Evolutionary conservation across 345 rosid genomes (phyloP).

Genomic region (Pistacia vera): DNA sequence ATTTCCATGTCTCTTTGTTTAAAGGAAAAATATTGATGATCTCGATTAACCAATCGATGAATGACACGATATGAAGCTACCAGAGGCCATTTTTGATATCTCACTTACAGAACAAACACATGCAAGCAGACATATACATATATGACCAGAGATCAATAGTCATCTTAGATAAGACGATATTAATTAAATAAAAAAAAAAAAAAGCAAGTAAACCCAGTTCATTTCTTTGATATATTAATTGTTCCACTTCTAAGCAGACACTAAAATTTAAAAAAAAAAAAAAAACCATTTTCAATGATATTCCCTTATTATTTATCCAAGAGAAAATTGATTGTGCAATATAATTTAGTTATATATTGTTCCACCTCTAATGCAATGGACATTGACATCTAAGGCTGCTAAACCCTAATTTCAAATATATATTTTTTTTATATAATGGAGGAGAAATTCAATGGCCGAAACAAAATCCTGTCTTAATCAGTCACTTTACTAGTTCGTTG

Average conservation of each 20-base stretch:
- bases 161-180: no score
- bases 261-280: no score
- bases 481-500: not conserved
- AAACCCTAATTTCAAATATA: not conserved
- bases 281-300: no score
- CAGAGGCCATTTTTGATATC: not conserved
- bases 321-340: not conserved
- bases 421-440: not conserved
- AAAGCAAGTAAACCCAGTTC: not conserved
- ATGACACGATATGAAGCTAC: not conserved
- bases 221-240: not conserved
- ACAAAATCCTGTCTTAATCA: not conserved
- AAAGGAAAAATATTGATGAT: not conserved
- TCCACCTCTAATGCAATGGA: not conserved
- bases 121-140: not conserved
- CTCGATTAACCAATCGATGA: not conserved
- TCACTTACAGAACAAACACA: not conserved
- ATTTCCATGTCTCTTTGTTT: no score
- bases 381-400: not conserved
- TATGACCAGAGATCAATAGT: no score
- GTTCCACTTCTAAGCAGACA: no score
- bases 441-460: not conserved
- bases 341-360: not conserved
- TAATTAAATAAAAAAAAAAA: no score
- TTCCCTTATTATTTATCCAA: not conserved